Base-by-base conservation (phyloP, 108 stramenopile genomes). In the Cyclostephanos invisitatus region DNA sequence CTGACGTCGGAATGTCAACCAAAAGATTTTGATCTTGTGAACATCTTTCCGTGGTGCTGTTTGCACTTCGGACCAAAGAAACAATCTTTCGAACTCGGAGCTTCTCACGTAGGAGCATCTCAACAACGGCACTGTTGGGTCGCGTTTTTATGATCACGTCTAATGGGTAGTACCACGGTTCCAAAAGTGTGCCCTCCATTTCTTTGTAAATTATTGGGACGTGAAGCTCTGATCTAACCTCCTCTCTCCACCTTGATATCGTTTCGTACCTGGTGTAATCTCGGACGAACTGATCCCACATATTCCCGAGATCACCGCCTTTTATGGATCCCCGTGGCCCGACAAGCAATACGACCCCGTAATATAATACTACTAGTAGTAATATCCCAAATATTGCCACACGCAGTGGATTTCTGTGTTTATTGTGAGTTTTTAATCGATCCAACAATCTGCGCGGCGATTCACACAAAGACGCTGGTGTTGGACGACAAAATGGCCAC, bases 91-190 rank as follows among this genome's bases (percentile, higher is more conserved):
- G 40, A 38, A 53, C 21, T 47, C 78, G 65, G 9, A 29, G 50
- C 61, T 63, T 72, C 28, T 79, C 78, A 28, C 78, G 62, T 49
- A 79, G 48, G 17, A 79, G 66, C 78, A 79, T 72, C 37, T 79
- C 78, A 22, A 79, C 78, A 62, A 72, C 50, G 0, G 67, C 78
- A 21, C 40, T 49, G 67, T 72, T 67, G 9, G 71, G 72, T 0
- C 78, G 66, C 25, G 78, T 63, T 27, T 51, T 50, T 20, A 80
- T 73, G 14, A 57, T 69, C 21, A 47, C 46, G 55, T 73, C 78
- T 29, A 69, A 29, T 3, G 72, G 78, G 35, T 51, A 73, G 55
- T 62, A 76, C 59, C 58, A 49, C 9, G 69, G 78, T 42, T 73
- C 67, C 17, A 64, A 48, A 8, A 64, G 56, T 59, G 66, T 61